Base-by-base conservation (phyloP, 202 grass and related monocot genomes). In the Schoenoplectus tabernaemontani region DNA sequence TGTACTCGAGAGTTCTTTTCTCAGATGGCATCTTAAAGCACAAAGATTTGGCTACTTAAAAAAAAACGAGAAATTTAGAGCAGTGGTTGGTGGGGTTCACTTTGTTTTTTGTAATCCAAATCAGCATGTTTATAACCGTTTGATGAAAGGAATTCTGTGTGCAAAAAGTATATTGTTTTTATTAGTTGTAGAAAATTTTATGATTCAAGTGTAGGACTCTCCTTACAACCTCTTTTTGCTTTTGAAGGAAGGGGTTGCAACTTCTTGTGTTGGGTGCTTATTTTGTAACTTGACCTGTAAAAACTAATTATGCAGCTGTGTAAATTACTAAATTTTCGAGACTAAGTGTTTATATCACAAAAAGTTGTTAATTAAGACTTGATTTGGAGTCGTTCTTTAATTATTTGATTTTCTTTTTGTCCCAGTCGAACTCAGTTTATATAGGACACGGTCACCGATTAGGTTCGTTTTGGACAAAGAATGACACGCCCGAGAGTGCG, bases 121-220 rank as follows among this genome's bases (percentile, higher is more conserved):
- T 33, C 47, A 4, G 46, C 34, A 28, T 56, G 47, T 56, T 47
- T 69, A 22, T 43, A 23, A 15, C 42, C 30, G 43, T 72, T 75
- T 75, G 70, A 53, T 34, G 16, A 75, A 75, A 75, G 44, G 70
- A 75, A 54, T 36, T 75, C 70, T 36, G 8, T 54, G 47, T 56
- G 47, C 47, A 75, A 36, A 46, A 75, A 74, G 26, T 37, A 75
- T 75, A 56, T 54, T 75, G 47, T 53, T 24, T 54, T 15, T 33
- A 56, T 37, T 75, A 75, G 47, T 53, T 56, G 70, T 54, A 74
- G 70, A 74, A 74, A 53, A 53, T 34, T 30, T 74, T 50, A 50
- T 50, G 15, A 50, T 11, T 74, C 9, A 64, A 64, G 30, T 37
- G 61, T n/a, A 13, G 23, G 30, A 12, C 28, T 34, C 59, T 33